Base-by-base conservation (phyloP, 1,139 yeast genomes). In the Spathaspora sp. region DNA sequence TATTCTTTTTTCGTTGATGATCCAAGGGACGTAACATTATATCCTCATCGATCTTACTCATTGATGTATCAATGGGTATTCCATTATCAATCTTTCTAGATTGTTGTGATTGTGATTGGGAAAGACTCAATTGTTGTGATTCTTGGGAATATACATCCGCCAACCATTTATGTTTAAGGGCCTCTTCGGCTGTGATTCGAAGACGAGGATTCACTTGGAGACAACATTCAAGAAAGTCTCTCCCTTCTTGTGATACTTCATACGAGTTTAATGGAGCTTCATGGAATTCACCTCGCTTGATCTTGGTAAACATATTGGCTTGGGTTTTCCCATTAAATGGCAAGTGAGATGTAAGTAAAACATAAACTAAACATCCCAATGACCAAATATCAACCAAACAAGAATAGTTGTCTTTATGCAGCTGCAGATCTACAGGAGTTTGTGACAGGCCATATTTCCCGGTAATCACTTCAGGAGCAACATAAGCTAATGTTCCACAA, bases 351-450 rank as follows among this genome's bases (percentile, higher is more conserved):
- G 98, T 91, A 45, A 93, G 67, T 36, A 91, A 81, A 9, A 93
- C 98, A 65, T 89, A 93, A 0, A 90, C 86, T 31, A 93, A 70
- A 64, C 99, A 93, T 0, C 98, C 80, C 36, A 74, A 60, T 1
- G 97, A 89, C 99, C 99, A 93, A 74, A 93, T 88, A 64, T 93
- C 99, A 5, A 91, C 98, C 49, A 88, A 75, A 39, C 87, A 84
- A 4, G 96, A 89, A 59, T 93, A 93, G 47, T 85, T 56, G 37
- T 56, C 57, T 40, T 56, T 60, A 6, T 46, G 46, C 39, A 45
- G 54, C 33, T 43, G 43, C 25, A 43, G 41, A 25, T 49, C 17
- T 34, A 37, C 29, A 39, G 44, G 51, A 23, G 50, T 31, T 50
- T 59, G 69, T 43, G 64, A 67, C 49, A 65, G 58, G 46, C 76